Conservation (phyloP, 140 eudicot genomes). For the Anethum foeniculum region DNA sequence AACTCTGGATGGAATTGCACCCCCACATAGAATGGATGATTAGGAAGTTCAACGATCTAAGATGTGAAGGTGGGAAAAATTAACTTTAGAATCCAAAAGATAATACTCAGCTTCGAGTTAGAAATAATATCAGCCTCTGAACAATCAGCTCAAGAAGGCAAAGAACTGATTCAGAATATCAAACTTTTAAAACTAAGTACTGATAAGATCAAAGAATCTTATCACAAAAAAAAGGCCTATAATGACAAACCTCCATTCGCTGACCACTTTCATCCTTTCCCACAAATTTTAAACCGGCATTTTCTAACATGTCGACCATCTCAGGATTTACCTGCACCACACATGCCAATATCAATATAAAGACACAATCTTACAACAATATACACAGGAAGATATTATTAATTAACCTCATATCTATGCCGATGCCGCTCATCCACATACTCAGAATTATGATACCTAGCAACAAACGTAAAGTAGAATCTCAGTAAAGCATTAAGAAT, state of each 20-base stretch:
- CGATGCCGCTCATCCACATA: constrained; percentile 87
- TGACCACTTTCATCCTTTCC: constrained; percentile 94
- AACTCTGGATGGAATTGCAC: constrained; percentile 91
- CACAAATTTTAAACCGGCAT: constrained; percentile 75
- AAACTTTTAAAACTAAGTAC: neutral
- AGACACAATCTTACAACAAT: neutral
- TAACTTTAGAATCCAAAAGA: neutral
- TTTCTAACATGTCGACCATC: constrained; percentile 53
- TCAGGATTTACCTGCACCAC: constrained; percentile 75
- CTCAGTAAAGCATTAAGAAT: neutral
- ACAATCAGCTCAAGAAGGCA: neutral
- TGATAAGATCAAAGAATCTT: neutral
- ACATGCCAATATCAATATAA: constrained; percentile 1
- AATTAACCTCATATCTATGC: constrained; percentile 84
- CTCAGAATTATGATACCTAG: constrained; percentile 57
- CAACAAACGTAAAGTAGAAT: neutral
- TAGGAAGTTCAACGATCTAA: constrained; percentile 67
- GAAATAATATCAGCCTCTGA: neutral
- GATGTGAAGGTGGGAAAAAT: neutral
- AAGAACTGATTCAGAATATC: neutral
- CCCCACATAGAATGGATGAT: constrained; percentile 78
- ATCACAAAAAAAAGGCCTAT: neutral
- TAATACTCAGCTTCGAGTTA: neutral
- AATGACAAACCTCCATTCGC: constrained; percentile 81
- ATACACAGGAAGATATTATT: neutral